A percentile compares a stretch with the other conserved stretches of the same genome.
Conservation (phyloP, 208 protist genomes). For the Phytomonas francai region DNA sequence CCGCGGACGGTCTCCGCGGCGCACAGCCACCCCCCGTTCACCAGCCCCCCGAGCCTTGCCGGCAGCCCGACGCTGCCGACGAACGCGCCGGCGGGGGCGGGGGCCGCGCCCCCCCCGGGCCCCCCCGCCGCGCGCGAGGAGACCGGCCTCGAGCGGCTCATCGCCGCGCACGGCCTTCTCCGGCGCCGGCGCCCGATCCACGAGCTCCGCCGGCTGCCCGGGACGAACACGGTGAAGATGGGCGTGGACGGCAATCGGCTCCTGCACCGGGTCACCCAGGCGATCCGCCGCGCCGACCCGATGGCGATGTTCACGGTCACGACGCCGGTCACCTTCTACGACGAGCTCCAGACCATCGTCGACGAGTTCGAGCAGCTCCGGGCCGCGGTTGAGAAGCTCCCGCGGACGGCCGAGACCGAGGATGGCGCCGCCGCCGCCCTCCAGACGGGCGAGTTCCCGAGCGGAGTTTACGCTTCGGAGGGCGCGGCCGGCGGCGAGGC, state of each 20-base stretch:
- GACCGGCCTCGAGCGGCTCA: constrained; percentile 14
- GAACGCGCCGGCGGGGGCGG: neutral
- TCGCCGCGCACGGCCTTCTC: constrained; percentile 21
- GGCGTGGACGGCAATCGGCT: constrained; percentile 69
- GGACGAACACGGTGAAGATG: constrained; percentile 40
- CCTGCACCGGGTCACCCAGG: constrained; percentile 51
- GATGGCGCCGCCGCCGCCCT: constrained; percentile 18
- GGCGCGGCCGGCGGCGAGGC: too few species aligned
- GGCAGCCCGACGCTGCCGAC: neutral
- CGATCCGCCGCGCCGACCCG: constrained; percentile 39
- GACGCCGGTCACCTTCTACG: constrained; percentile 54
- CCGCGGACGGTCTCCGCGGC: neutral
- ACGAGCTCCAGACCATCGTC: constrained; percentile 28
- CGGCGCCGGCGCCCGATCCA: constrained; percentile 28
- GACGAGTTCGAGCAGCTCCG: constrained; percentile 17
- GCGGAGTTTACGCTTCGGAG: neutral
- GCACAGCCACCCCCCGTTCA: neutral
- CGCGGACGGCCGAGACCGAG: constrained; percentile 13
- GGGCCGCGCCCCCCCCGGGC: neutral
- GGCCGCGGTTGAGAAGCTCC: constrained; percentile 13
- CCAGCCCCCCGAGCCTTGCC: neutral
- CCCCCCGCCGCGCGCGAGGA: neutral
- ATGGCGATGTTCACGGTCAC: constrained; percentile 66
- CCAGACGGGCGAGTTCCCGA: neutral
- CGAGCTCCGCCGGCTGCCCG: constrained; percentile 33